Evolutionary conservation across 441 rosid species (phyloP).

Genomic region (Euphorbia schlechtendalii): DNA sequence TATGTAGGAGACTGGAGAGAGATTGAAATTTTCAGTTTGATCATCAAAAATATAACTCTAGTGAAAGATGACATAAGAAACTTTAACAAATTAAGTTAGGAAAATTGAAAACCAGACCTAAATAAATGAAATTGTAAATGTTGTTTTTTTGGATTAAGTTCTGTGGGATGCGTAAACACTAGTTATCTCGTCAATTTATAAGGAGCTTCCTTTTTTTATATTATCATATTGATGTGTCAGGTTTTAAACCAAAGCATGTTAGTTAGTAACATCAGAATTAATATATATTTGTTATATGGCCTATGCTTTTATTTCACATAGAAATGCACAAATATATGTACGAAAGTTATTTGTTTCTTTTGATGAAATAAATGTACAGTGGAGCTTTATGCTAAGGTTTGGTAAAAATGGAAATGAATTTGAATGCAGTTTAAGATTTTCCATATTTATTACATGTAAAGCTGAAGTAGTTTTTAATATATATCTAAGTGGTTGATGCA

Average conservation of each 20-base stretch:
- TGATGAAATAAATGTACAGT: background rate
- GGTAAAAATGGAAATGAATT: background rate
- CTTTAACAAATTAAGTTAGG: background rate
- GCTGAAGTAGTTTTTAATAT: background rate
- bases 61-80: background rate
- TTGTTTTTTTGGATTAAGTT: background rate
- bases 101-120: background rate
- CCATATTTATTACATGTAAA: background rate
- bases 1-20: background rate
- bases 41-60: background rate
- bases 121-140: background rate
- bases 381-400: background rate
- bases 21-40: background rate
- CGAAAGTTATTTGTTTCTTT: no score
- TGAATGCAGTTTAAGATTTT: background rate
- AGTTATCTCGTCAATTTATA: background rate
- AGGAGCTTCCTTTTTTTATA: background rate
- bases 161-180: background rate
- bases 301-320: background rate
- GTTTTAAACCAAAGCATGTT: background rate
- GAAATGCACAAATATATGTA: background rate
- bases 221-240: background rate
- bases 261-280: background rate
- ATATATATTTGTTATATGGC: background rate
- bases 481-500: slow-evolving; percentile 27